Percentiles rank a stretch among this genome's conserved stretches.
phyloP scores from a whole-genome alignment of 2,329 filamentous ascomycete genomes.

The Didymella pinodella region DNA sequence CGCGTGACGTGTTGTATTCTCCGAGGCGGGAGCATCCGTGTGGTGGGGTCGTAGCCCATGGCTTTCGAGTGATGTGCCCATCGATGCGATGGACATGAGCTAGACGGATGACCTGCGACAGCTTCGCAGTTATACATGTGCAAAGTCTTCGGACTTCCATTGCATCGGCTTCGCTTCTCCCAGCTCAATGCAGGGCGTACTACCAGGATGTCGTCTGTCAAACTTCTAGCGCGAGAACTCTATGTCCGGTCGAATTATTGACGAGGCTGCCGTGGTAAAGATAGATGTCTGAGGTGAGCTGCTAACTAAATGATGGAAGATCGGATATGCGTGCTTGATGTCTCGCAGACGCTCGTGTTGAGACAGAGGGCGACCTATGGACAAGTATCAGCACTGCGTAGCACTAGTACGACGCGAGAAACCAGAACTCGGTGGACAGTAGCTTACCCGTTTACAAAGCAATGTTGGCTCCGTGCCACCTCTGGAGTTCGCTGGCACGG shows the following conservation, averaged over 20 bases:
- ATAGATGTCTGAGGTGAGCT: constrained; percentile 13
- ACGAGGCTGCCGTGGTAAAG: background rate
- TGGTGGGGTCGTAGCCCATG: background rate
- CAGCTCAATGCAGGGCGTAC: constrained; percentile 7
- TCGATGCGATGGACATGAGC: background rate
- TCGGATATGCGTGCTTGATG: constrained; percentile 1
- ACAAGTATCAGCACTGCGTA: background rate
- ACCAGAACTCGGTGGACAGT: background rate
- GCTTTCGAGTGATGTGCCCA: background rate
- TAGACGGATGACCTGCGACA: background rate
- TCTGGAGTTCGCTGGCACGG: background rate
- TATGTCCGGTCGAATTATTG: background rate
- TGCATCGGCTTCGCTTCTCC: constrained; percentile 12
- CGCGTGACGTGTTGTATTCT: background rate
- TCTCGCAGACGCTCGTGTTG: constrained; percentile 8
- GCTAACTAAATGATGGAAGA: background rate
- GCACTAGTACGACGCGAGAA: background rate
- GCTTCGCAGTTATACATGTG: constrained; percentile 11
- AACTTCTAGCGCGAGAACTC: constrained; percentile 7
- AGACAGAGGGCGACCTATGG: background rate
- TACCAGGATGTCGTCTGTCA: constrained; percentile 1
- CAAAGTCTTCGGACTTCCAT: constrained; percentile 5
- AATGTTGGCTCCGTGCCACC: background rate
- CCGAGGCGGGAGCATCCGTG: background rate
- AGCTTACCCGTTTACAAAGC: background rate